A percentile compares a stretch with the other conserved stretches of the same genome.
Evolutionary conservation across 208 protist genomes (phyloP).

Genomic region (Crithidia brevicula): DNA sequence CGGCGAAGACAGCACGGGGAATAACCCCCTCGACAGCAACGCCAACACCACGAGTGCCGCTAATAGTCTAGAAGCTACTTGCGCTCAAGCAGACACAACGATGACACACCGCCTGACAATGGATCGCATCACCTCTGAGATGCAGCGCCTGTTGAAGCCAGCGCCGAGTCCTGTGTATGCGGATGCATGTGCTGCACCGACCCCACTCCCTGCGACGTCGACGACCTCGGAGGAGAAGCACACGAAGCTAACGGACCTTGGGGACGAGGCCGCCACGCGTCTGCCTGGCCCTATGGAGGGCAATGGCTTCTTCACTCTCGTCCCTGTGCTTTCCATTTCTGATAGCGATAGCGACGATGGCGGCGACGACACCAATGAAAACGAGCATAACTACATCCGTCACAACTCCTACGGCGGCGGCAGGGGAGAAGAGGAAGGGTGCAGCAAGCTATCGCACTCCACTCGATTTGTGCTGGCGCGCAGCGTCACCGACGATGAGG

Average conservation of each 20-base stretch:
- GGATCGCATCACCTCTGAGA: background rate
- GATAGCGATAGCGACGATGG: no score
- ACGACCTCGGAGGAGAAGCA: no score
- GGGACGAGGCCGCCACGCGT: background rate
- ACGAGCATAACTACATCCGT: no score
- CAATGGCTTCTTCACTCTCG: background rate
- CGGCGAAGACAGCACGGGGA: no score
- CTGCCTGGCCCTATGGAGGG: constrained; percentile 7
- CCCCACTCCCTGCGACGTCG: background rate
- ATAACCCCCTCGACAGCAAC: background rate
- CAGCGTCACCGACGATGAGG: background rate
- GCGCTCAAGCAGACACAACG: background rate
- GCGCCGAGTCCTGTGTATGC: background rate
- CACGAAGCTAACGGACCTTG: no score
- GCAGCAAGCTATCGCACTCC: background rate
- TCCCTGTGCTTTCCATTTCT: no score
- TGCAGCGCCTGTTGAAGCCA: constrained; percentile 4
- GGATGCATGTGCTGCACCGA: background rate
- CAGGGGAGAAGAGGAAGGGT: background rate
- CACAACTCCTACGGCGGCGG: background rate
- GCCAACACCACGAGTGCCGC: background rate
- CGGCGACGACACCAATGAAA: no score
- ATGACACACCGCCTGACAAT: background rate
- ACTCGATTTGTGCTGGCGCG: constrained; percentile 14
- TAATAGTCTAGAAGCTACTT: background rate